Base-by-base conservation (phyloP, 768 basidiomycete species). In the Amanita brunnescens region DNA sequence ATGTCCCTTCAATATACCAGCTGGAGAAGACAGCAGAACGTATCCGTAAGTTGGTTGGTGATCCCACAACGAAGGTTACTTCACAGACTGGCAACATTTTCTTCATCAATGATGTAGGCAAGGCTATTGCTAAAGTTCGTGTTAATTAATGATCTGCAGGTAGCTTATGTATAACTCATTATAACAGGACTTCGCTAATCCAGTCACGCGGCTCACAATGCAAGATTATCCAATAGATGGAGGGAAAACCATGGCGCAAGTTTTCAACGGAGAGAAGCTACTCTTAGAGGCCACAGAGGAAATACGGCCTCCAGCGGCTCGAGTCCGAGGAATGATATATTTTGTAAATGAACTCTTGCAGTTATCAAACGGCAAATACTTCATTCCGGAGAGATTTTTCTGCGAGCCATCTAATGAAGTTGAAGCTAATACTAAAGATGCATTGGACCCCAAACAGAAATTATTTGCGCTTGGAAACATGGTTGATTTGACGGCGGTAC, bases 111-210 rank as follows among this genome's bases (percentile, higher is more conserved):
- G 46, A 47, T 6, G 18, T 53, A 14, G 52, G 45, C 30, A 18
- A n/a, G 13, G 52, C 46, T 10, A 47, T 53, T 47, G 44, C 52
- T 13, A 12, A 40, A 8, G 52, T 53, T 32, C 23, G 43, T 34
- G 45, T 51, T 23, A 26, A 30, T 44, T 21, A 14, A 12, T 12
- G 14, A 12, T 32, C 32, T 10, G 13, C 10, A 10, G 16, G 4
- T n/a, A 24, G 21, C 29, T 24, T 23, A 18, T 35, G 35, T 21
- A 13, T 14, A 13, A 46, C 35, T 46, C 6, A 20, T 32, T 44
- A 24, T 14, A 32, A 21, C 43, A 53, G 52, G 52, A 53, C 26
- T 53, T 45, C 16, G 46, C 52, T 40, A 53, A 53, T 40, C 52
- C 52, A 29, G 21, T 53, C 23, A 53, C 46, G 9, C 18, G 52